Percentiles rank a stretch among this genome's conserved stretches.
Evolutionary conservation across 352 stramenopile species (phyloP).

Genomic region (Pythium volutum): DNA sequence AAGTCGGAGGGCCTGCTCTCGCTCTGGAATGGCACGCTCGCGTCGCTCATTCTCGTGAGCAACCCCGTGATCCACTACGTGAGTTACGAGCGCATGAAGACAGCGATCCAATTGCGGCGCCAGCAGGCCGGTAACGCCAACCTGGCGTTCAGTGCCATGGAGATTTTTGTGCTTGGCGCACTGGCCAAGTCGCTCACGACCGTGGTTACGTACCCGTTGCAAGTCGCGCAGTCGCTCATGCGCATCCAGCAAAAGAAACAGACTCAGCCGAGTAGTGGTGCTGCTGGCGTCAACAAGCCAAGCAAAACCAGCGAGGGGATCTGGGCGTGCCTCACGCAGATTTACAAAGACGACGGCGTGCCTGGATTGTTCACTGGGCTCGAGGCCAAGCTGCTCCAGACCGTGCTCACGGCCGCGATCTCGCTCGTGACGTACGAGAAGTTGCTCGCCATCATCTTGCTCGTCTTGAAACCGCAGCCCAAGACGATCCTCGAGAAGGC

Average conservation of each 20-base stretch:
- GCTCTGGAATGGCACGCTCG: constrained; percentile 91
- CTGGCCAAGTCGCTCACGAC: constrained; percentile 92
- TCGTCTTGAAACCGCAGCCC: constrained; percentile 44
- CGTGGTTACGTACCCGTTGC: constrained; percentile 92
- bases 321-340: constrained; percentile 46
- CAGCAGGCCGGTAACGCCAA: constrained; percentile 26
- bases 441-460: constrained; percentile 60
- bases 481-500: constrained; percentile 38
- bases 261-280: not conserved
- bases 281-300: too few species aligned
- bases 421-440: constrained; percentile 95
- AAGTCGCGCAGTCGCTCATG: constrained; percentile 92
- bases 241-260: constrained; percentile 55
- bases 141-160: constrained; percentile 51
- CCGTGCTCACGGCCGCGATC: constrained; percentile 91
- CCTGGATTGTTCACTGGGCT: constrained; percentile 88
- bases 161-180: constrained; percentile 91
- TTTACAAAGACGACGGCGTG: constrained; percentile 73
- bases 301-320: constrained; percentile 16
- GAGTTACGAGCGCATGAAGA: constrained; percentile 92
- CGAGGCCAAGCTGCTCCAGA: constrained; percentile 93
- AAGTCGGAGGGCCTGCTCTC: constrained; percentile 73
- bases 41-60: constrained; percentile 91
- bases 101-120: constrained; percentile 38
- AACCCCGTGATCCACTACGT: constrained; percentile 97